Percentiles rank a stretch among this genome's conserved stretches.
Evolutionary conservation across 2,329 filamentous ascomycete species (phyloP).

Genomic region (Fusarium algeriense): DNA sequence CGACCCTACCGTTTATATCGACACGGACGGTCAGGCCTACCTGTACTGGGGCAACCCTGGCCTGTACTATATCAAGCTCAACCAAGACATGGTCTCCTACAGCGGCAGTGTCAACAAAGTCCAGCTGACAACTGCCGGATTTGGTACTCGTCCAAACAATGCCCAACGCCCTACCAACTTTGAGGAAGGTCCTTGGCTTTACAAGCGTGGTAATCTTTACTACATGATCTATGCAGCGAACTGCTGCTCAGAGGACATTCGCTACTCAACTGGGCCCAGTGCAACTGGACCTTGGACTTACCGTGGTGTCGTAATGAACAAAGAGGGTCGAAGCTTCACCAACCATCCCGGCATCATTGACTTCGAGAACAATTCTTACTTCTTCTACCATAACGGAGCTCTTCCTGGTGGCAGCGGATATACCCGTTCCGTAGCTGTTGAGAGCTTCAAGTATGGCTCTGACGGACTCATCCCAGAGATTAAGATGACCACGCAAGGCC

Average conservation of each 20-base stretch:
- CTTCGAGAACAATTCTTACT: conserved; percentile 10
- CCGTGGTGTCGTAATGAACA: conserved; percentile 1
- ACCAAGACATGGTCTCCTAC: conserved; percentile 51
- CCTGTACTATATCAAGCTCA: conserved; percentile 50
- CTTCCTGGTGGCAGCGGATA: not conserved
- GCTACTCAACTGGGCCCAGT: conserved; percentile 13
- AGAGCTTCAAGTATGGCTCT: conserved; percentile 11
- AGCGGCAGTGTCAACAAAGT: conserved; percentile 11
- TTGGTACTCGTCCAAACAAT: not conserved
- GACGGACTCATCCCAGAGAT: conserved; percentile 3
- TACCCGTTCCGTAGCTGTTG: conserved; percentile 2
- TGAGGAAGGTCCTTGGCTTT: conserved; percentile 56
- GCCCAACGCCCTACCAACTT: conserved; percentile 46
- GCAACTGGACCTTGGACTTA: conserved; percentile 20
- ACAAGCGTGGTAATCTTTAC: conserved; percentile 52
- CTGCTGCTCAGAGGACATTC: conserved; percentile 20
- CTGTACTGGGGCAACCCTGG: conserved; percentile 56
- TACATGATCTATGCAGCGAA: conserved; percentile 57
- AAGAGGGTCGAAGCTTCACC: conserved; percentile 9
- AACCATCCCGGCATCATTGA: conserved; percentile 14
- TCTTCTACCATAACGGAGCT: conserved; percentile 20
- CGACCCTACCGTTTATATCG: conserved; percentile 55
- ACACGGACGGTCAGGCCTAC: conserved; percentile 52
- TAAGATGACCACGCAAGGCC: not conserved
- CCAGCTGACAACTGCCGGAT: not conserved